These are phyloP conservation scores for Linum lewisii DNA, from an alignment of 345 rosid genomes.

Conservation along the genomic window DNA sequence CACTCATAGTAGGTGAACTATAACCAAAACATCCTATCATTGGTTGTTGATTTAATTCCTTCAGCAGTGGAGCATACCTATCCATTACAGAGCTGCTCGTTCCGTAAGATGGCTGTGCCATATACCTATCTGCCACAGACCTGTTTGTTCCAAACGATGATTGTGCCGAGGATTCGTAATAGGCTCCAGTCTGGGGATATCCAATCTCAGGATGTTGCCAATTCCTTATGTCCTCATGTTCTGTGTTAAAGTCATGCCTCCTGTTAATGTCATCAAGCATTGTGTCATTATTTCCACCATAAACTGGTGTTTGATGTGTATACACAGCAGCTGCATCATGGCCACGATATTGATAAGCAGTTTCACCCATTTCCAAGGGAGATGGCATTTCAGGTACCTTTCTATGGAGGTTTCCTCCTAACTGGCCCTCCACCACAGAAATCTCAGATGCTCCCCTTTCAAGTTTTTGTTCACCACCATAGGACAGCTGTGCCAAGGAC, in stretches of 20 bases:
- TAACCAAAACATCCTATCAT: slow-evolving; percentile 30
- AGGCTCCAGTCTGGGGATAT: slow-evolving; percentile 17
- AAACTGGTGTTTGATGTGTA: slow-evolving; percentile 21
- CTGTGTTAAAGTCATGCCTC: slow-evolving; percentile 14
- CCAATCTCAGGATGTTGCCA: slow-evolving; percentile 22
- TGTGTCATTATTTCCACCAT: slow-evolving; percentile 18
- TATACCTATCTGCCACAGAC: slow-evolving; percentile 47
- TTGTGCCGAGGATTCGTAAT: slow-evolving; percentile 10
- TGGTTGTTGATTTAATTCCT: slow-evolving; percentile 40
- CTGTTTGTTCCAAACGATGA: slow-evolving; percentile 26
- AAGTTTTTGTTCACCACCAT: not conserved
- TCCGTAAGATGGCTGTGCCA: slow-evolving; percentile 32
- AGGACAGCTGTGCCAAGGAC: too few relatives aligned
- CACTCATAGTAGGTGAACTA: slow-evolving; percentile 22
- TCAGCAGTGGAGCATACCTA: slow-evolving; percentile 50
- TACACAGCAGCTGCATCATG: slow-evolving; percentile 4
- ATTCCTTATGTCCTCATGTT: slow-evolving; percentile 17
- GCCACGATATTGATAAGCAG: not conserved
- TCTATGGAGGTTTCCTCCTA: not conserved
- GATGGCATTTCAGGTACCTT: not conserved
- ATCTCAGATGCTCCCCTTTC: slow-evolving; percentile 22
- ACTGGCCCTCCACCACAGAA: slow-evolving; percentile 22
- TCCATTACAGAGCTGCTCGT: slow-evolving; percentile 38
- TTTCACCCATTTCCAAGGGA: not conserved
- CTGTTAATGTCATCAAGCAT: slow-evolving; percentile 27